Conservation (phyloP, 192 early-diverging fungal species). For the Backusella parvicylindrica region DNA sequence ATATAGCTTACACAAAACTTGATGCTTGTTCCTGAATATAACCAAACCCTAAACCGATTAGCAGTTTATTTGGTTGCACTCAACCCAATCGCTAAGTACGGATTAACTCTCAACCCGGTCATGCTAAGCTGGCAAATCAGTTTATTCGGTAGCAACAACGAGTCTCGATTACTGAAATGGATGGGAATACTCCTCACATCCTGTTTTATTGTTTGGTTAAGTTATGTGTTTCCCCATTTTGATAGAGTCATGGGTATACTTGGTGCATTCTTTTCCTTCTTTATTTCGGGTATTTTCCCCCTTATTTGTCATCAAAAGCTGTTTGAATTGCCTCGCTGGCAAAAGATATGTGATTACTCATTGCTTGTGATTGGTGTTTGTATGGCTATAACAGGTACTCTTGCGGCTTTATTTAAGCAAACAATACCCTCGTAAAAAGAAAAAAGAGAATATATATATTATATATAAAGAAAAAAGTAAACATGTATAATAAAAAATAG, state of each 20-base stretch:
- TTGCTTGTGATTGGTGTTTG: slow-evolving; percentile 14
- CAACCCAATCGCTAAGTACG: slow-evolving; percentile 74
- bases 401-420: slow-evolving; percentile 12
- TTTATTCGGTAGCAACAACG: slow-evolving; percentile 13
- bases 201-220: slow-evolving; percentile 13
- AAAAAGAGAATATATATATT: background rate
- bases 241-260: slow-evolving; percentile 28
- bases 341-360: slow-evolving; percentile 7
- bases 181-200: slow-evolving; percentile 17
- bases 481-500: background rate
- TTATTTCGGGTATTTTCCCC: slow-evolving; percentile 37
- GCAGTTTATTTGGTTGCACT: slow-evolving; percentile 64
- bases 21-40: slow-evolving; percentile 49
- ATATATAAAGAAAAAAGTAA: background rate
- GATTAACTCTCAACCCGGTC: slow-evolving; percentile 62
- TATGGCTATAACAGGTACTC: slow-evolving; percentile 32
- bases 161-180: background rate
- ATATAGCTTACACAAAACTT: slow-evolving; percentile 68
- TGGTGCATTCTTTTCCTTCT: slow-evolving; percentile 36
- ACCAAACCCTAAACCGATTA: slow-evolving; percentile 48
- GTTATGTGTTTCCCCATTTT: slow-evolving; percentile 26
- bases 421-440: background rate
- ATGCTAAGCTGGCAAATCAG: slow-evolving; percentile 43
- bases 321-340: slow-evolving; percentile 17
- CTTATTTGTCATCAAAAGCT: slow-evolving; percentile 30